A percentile compares a stretch with the other conserved stretches of the same genome.
These are phyloP conservation scores for Trametes sanguinea DNA, from an alignment of 768 basidiomycete genomes.

Conservation along the genomic window DNA sequence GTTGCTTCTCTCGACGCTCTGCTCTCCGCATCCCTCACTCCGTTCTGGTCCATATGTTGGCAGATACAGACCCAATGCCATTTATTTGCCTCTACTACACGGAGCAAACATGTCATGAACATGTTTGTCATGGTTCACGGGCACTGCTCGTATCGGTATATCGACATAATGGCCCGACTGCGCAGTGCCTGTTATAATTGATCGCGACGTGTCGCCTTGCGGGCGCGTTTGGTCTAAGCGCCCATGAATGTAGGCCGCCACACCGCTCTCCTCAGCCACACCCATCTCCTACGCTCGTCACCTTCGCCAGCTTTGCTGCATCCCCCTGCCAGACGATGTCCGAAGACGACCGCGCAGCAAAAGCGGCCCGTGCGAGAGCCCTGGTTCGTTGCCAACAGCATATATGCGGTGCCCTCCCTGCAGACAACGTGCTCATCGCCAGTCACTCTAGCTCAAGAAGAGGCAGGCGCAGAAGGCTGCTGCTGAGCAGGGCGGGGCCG, in stretches of 20 bases:
- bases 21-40: slow-evolving; percentile 16
- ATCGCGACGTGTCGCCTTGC: background rate
- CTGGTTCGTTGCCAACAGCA: slow-evolving; percentile 51
- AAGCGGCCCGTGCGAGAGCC: slow-evolving; percentile 82
- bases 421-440: background rate
- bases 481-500: slow-evolving; percentile 31
- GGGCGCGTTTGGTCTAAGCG: background rate
- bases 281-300: background rate
- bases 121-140: background rate
- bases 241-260: slow-evolving; percentile 10
- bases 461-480: slow-evolving; percentile 72
- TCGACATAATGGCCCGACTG: background rate
- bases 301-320: background rate
- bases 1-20: slow-evolving; percentile 33
- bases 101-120: background rate
- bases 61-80: slow-evolving; percentile 22
- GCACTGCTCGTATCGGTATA: background rate
- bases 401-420: background rate
- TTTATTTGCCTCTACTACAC: background rate
- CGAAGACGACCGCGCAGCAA: slow-evolving; percentile 78
- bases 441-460: slow-evolving; percentile 69
- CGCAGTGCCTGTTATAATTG: background rate
- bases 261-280: slow-evolving; percentile 6
- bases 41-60: slow-evolving; percentile 15
- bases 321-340: slow-evolving; percentile 32